These are phyloP conservation scores for Amanita pallidorosea DNA, from an alignment of 768 basidiomycete species.

Conservation along the genomic window DNA sequence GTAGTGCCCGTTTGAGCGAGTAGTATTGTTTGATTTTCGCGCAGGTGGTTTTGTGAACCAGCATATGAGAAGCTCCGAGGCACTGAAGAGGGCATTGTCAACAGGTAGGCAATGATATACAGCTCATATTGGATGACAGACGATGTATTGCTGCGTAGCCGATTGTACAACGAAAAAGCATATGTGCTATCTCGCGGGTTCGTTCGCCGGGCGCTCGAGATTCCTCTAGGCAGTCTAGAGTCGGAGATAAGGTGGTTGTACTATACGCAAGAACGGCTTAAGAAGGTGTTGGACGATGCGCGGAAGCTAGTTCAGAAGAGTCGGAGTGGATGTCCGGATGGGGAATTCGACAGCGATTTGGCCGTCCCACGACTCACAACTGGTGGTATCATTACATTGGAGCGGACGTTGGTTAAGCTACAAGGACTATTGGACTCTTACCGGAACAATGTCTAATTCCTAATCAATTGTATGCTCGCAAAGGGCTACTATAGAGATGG, in stretches of 20 bases:
- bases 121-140: not conserved
- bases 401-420: slow-evolving; percentile 63
- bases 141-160: slow-evolving; percentile 35
- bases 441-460: not conserved
- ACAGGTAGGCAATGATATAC: slow-evolving; percentile 40
- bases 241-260: slow-evolving; percentile 70
- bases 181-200: slow-evolving; percentile 87
- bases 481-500: too few species aligned
- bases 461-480: not conserved
- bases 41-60: slow-evolving; percentile 85
- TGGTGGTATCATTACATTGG: slow-evolving; percentile 72
- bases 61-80: slow-evolving; percentile 89
- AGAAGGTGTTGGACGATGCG: slow-evolving; percentile 58
- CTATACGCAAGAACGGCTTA: slow-evolving; percentile 47
- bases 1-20: slow-evolving; percentile 18
- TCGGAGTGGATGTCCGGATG: slow-evolving; percentile 21
- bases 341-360: slow-evolving; percentile 23
- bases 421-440: slow-evolving; percentile 28
- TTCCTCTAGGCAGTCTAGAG: slow-evolving; percentile 62
- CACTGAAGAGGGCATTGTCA: slow-evolving; percentile 82
- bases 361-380: slow-evolving; percentile 69
- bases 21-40: slow-evolving; percentile 2
- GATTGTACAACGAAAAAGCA: slow-evolving; percentile 88
- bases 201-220: slow-evolving; percentile 79
- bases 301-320: slow-evolving; percentile 61